Percentiles rank a stretch among this genome's conserved stretches.
These are phyloP conservation scores for Mucor indicus DNA, from an alignment of 371 early-diverging fungal species.

Conservation along the genomic window DNA sequence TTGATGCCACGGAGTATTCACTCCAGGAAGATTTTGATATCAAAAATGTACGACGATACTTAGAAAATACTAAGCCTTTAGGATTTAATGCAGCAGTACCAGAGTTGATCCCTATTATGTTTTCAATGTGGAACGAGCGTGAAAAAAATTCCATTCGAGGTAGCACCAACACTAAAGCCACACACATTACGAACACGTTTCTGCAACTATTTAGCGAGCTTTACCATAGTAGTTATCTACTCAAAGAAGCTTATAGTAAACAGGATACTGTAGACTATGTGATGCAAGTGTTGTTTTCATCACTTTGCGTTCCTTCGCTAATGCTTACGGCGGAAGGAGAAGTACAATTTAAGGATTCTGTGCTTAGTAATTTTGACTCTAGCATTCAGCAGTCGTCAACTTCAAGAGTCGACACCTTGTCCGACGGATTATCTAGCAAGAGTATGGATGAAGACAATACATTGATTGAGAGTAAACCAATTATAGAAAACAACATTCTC, in stretches of 20 bases:
- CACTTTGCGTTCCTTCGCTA: slow-evolving; percentile 44
- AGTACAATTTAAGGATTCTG: slow-evolving; percentile 38
- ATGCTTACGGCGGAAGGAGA: slow-evolving; percentile 48
- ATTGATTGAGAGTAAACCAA: slow-evolving; percentile 8
- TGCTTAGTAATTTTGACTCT: slow-evolving; percentile 21
- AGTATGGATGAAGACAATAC: slow-evolving; percentile 11
- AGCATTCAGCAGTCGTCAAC: slow-evolving; percentile 5
- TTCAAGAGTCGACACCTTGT: slow-evolving; percentile 10
- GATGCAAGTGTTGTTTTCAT: slow-evolving; percentile 51
- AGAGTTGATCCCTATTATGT: slow-evolving; percentile 29
- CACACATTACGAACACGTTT: slow-evolving; percentile 21
- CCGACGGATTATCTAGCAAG: not conserved
- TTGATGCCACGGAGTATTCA: slow-evolving; percentile 56
- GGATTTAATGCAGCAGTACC: slow-evolving; percentile 19
- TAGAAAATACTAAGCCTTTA: slow-evolving; percentile 19
- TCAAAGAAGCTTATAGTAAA: slow-evolving; percentile 52
- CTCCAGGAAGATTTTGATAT: slow-evolving; percentile 49
- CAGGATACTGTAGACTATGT: slow-evolving; percentile 59
- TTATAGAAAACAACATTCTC: slow-evolving; percentile 30
- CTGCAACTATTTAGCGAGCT: slow-evolving; percentile 56
- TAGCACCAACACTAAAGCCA: not conserved
- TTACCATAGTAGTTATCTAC: slow-evolving; percentile 48
- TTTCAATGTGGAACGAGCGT: slow-evolving; percentile 30
- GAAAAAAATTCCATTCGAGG: slow-evolving; percentile 11
- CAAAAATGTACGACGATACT: slow-evolving; percentile 37